Conservation (phyloP, 805 yeast species). For the Blastobotrys mokoenaii region DNA sequence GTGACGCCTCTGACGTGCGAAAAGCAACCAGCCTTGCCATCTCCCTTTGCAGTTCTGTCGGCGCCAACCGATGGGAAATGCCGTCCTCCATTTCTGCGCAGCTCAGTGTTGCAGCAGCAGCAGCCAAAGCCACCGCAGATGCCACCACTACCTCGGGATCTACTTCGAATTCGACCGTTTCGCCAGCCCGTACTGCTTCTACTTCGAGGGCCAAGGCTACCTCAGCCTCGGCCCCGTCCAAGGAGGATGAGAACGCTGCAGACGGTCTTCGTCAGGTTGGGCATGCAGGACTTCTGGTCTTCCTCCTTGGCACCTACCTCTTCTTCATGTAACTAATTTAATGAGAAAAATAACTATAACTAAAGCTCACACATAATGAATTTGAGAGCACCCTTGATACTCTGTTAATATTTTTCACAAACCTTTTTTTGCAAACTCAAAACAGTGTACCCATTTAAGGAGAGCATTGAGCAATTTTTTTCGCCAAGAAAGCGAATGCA, state of each 20-base stretch:
- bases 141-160: slow-evolving; percentile 6
- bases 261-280: not conserved
- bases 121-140: slow-evolving; percentile 5
- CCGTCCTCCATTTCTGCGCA: slow-evolving; percentile 34
- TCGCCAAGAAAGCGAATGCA: no score
- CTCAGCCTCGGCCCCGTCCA: not conserved
- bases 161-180: slow-evolving; percentile 2
- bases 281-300: not conserved
- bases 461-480: no score
- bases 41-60: slow-evolving; percentile 36
- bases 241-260: not conserved
- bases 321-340: not conserved
- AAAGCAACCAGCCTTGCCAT: slow-evolving; percentile 28
- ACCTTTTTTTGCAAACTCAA: no score
- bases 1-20: slow-evolving; percentile 30
- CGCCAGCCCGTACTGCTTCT: not conserved
- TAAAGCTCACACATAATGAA: not conserved
- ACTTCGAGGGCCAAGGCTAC: not conserved
- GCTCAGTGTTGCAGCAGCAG: slow-evolving; percentile 22
- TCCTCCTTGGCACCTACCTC: not conserved
- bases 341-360: not conserved
- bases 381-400: no score
- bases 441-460: no score
- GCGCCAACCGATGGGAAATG: slow-evolving; percentile 39
- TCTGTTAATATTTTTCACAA: no score